Evolutionary conservation across 805 yeast species (phyloP).

Genomic region (Wickerhamomyces queroliae): DNA sequence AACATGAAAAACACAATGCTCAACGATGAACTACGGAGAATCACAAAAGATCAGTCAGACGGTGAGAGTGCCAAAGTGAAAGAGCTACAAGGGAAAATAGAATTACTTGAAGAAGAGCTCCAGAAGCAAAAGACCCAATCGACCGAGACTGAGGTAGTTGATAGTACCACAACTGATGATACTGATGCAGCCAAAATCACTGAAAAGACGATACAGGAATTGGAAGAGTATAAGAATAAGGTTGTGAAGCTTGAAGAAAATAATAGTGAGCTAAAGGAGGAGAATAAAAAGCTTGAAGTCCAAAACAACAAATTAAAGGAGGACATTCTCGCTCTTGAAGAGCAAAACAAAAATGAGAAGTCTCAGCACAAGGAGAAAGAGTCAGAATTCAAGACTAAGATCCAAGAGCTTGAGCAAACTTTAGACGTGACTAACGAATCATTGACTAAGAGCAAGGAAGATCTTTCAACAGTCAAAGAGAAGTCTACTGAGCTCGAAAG

Average conservation of each 20-base stretch:
- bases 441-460: too few species aligned
- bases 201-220: too few species aligned
- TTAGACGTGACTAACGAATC: too few species aligned
- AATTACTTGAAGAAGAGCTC: slow-evolving; percentile 7
- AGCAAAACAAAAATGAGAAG: slow-evolving; percentile 6
- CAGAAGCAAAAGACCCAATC: slow-evolving; percentile 1
- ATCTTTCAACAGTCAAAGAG: too few species aligned
- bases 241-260: too few species aligned
- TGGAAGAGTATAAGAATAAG: too few species aligned
- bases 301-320: not conserved
- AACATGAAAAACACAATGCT: slow-evolving; percentile 55
- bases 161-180: too few species aligned
- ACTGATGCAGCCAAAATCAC: too few species aligned
- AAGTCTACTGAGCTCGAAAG: too few species aligned
- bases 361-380: not conserved
- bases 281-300: not conserved
- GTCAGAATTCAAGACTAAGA: slow-evolving; percentile 9
- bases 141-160: too few species aligned
- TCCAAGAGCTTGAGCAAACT: slow-evolving; percentile 13
- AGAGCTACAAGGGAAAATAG: slow-evolving; percentile 7
- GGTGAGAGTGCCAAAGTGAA: slow-evolving; percentile 1
- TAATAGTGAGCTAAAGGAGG: too few species aligned
- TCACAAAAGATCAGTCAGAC: slow-evolving; percentile 9
- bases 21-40: slow-evolving; percentile 56
- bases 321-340: slow-evolving; percentile 1